Base-by-base conservation (phyloP, 192 early-diverging fungal species). In the Gaertneriomyces semiglobifer region DNA sequence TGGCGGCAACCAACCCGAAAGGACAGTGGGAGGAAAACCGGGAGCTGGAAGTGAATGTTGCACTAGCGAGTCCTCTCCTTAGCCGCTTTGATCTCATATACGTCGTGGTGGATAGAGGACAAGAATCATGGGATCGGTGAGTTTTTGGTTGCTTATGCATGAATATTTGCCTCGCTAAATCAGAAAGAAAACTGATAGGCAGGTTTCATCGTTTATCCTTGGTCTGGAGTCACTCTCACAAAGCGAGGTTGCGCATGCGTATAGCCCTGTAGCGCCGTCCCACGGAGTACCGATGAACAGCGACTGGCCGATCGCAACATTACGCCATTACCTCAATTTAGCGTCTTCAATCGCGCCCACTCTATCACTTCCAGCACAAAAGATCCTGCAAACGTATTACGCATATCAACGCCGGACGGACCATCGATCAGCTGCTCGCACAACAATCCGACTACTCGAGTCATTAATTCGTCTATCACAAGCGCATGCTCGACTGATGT, bases 1-100 rank as follows among this genome's bases (percentile, higher is more conserved):
- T 92, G 44, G 90, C 90, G 0, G 89, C 90, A 0, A 90, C 88
- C 38, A 92, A 92, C 58, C 89, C 90, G 10, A 86, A 84, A 41
- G 88, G 89, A 39, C 83, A 83, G 41, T 92, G 89, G 66, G 89
- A 92, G 56, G 74, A 76, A 0, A 55, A 72, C 0, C 81, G 86
- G 54, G 73, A 76, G 7, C 69, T 92, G 41, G 68, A 83, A 14
- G 76, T 91, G 60, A 92, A 92, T 53, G 80, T 89, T 16, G 88
- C 84, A 8, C 72, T 89, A 33, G 84, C 77, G 43, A 79, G 77
- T 25, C 88, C 88, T 12, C 65, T 91, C 60, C 71, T 91, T 11
- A 89, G 88, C 58, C 77, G 90, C 18, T 92, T 92, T 70, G 90
- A 92, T 53, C 74, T 92, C 14, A 76, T 91, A 44, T 71, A 91